Evolutionary conservation across 2,329 filamentous ascomycete species (phyloP), one percentile per base, ranked within the genome.

Genomic region (Arthroderma sp.): DNA sequence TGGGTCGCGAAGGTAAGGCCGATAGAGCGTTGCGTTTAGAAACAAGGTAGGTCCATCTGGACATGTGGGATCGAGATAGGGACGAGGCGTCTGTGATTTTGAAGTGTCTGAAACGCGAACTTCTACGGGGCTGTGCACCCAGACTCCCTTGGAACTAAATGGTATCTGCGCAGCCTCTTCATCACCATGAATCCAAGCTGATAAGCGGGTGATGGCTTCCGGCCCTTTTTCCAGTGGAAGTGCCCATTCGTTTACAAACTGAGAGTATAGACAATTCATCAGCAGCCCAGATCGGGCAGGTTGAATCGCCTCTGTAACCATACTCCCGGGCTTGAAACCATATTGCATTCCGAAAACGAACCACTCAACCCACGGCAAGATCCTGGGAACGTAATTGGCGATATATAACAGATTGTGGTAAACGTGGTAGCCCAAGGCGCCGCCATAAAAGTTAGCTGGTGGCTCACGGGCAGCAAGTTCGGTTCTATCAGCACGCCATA

Each of bases 261-360:
- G 91, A n/a, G 84, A 89, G 70, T 95, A 98, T 4, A 96, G 75
- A 58, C 91, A 98, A 68, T 98, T 91, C 84, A 98, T 89, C 43
- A 95, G 72, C 38, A 96, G 75, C 8, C 87, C 89, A 51, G 82
- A 71, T 48, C 83, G 78, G 51, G 83, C 83, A 22, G 82, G 79
- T 63, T 95, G 83, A 11, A 95, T 77, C 4, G 83, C 89, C n/a
- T 74, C 72, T 36, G 78, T 82, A 43, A 73, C 72, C 3, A 72
- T 74, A 41, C 78, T 79, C 49, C 85, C 76, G 31, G 62, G 54
- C 32, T 71, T 71, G 72, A 95, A 95, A 42, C 89, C 89, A 61
- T 95, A 96, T 64, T 96, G 88, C 83, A 96, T 86, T 54, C 88
- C 87, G 56, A 95, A 95, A 45, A 96, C 83, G 61, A 95, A 89